Conservation (phyloP, 2,329 filamentous ascomycete species). For the Verticillium nonalfalfae region DNA sequence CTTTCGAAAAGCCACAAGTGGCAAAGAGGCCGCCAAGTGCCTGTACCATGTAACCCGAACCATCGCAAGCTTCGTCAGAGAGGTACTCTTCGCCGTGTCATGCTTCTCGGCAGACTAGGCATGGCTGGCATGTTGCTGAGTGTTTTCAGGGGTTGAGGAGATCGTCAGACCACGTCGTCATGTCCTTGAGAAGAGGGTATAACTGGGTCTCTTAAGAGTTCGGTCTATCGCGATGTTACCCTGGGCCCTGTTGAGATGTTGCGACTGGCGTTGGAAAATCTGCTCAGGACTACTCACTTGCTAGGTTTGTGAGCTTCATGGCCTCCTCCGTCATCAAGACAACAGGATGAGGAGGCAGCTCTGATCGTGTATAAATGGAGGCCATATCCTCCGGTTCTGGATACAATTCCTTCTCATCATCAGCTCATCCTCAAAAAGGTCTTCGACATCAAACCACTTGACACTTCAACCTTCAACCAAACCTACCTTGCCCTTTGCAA, state of each 20-base stretch:
- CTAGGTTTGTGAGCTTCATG: background rate
- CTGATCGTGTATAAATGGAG: conserved; percentile 7
- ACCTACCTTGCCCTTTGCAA: background rate
- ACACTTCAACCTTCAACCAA: background rate
- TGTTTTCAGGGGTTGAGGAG: background rate
- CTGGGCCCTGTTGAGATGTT: background rate
- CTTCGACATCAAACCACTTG: background rate
- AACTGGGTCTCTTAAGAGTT: conserved; percentile 4
- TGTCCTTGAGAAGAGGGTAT: background rate
- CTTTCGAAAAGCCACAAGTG: background rate
- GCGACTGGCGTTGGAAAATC: background rate
- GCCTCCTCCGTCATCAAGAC: background rate
- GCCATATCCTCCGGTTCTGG: background rate
- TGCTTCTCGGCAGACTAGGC: too few relatives aligned
- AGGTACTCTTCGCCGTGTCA: background rate
- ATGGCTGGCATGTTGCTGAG: background rate
- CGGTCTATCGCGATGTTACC: conserved; percentile 8
- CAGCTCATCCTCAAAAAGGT: background rate
- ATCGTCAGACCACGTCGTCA: conserved; percentile 4
- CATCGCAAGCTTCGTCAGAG: background rate
- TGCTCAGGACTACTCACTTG: background rate
- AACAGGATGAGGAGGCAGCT: background rate
- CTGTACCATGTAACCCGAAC: background rate
- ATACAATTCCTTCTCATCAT: background rate
- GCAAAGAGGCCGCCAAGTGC: background rate